These are phyloP conservation scores for Collybia nuda DNA, from an alignment of 768 basidiomycete genomes.

Conservation along the genomic window DNA sequence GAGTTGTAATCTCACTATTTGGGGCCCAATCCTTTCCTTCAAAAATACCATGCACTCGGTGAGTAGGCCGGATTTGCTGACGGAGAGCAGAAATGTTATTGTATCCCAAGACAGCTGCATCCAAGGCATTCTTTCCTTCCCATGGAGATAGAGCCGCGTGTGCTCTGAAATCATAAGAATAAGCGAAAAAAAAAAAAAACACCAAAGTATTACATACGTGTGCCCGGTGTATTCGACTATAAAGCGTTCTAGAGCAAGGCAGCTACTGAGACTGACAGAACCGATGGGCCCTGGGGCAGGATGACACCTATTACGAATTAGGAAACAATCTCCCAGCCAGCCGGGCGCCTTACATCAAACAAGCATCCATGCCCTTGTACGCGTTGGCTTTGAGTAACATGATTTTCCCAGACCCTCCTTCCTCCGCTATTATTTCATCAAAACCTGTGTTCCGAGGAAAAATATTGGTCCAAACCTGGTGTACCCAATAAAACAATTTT, in stretches of 20 bases:
- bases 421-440: constrained; percentile 55
- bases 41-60: constrained; percentile 80
- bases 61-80: constrained; percentile 77
- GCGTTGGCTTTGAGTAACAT: constrained; percentile 67
- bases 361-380: constrained; percentile 75
- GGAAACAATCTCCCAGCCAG: not conserved
- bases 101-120: constrained; percentile 87
- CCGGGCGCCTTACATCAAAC: constrained; percentile 57
- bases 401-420: constrained; percentile 75
- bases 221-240: constrained; percentile 70
- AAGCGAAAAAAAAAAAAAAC: not conserved
- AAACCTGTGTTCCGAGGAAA: not conserved
- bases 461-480: constrained; percentile 48
- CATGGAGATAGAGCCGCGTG: constrained; percentile 81
- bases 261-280: constrained; percentile 64
- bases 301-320: constrained; percentile 59
- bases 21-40: constrained; percentile 74
- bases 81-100: constrained; percentile 76
- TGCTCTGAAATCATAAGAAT: constrained; percentile 47
- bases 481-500: constrained; percentile 76
- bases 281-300: constrained; percentile 76
- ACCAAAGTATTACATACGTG: constrained; percentile 44
- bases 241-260: constrained; percentile 61
- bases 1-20: constrained; percentile 47
- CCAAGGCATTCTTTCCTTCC: constrained; percentile 82